phyloP scores from a whole-genome alignment of 2,329 filamentous ascomycete species.

The Alternaria brassicae region DNA sequence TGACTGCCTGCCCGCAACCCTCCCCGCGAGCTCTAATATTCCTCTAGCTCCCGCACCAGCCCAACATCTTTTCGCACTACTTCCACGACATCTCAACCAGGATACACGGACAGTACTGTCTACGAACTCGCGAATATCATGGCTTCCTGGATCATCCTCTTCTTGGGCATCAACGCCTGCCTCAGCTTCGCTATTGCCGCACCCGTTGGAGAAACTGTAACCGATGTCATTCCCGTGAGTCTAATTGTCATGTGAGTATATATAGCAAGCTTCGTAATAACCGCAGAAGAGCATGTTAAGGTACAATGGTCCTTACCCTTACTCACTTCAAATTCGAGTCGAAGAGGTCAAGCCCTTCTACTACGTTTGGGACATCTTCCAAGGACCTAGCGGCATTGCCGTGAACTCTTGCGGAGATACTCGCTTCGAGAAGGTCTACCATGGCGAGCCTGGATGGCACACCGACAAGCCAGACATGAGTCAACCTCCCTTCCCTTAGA shows the following conservation, averaged over 20 bases:
- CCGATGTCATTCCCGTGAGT: neutral
- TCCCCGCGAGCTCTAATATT: neutral
- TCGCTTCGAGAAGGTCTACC: conserved; percentile 2
- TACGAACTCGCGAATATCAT: neutral
- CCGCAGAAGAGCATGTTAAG: neutral
- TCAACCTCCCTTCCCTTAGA: neutral
- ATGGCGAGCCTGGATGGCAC: neutral
- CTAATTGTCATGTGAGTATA: neutral
- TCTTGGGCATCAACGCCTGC: neutral
- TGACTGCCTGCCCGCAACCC: neutral
- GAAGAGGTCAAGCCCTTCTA: neutral
- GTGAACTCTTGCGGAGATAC: conserved; percentile 4
- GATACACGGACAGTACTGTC: neutral
- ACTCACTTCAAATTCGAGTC: conserved; percentile 3
- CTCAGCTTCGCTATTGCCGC: neutral
- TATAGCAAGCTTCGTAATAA: neutral
- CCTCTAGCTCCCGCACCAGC: neutral
- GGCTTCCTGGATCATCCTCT: neutral
- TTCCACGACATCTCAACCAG: neutral
- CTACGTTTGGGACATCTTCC: conserved; percentile 5
- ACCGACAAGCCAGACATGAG: neutral
- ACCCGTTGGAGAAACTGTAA: neutral
- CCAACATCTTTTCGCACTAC: neutral
- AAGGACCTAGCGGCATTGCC: conserved; percentile 2
- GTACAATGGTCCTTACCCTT: neutral